These are phyloP conservation scores for Cladophialophora psammophila DNA, from an alignment of 2,329 filamentous ascomycete genomes.

Conservation along the genomic window DNA sequence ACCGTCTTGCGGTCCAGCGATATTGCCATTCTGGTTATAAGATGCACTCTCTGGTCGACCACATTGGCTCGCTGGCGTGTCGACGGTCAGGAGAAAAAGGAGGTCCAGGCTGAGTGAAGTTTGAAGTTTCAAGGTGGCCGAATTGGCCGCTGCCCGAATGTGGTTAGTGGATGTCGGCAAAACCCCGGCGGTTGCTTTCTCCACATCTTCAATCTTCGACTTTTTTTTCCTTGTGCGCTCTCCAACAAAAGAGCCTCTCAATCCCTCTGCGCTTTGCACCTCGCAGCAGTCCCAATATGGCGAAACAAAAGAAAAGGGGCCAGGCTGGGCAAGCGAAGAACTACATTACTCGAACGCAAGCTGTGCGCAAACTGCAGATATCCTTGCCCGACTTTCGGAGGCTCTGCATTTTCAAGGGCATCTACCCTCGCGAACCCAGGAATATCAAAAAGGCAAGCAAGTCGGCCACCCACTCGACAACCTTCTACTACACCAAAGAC, in stretches of 20 bases:
- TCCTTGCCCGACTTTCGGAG: conserved; percentile 96
- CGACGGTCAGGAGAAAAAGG: conserved; percentile 15
- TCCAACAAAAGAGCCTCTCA: neutral
- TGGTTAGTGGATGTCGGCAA: neutral
- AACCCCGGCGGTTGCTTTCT: conserved; percentile 1
- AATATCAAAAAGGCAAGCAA: conserved; percentile 97
- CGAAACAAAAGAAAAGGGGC: conserved; percentile 87
- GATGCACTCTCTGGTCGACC: neutral
- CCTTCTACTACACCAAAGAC: conserved; percentile 91
- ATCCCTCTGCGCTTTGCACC: conserved; percentile 16
- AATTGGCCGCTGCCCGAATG: conserved; percentile 4
- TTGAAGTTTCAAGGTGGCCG: conserved; percentile 17
- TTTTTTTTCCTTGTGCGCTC: conserved; percentile 24
- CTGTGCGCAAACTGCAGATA: conserved; percentile 96
- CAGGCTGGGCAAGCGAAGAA: conserved; percentile 94
- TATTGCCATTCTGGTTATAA: conserved; percentile 49
- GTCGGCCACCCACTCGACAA: conserved; percentile 86
- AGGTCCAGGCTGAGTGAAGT: conserved; percentile 26
- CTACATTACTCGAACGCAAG: conserved; percentile 96
- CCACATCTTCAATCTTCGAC: conserved; percentile 13
- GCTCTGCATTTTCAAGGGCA: conserved; percentile 99
- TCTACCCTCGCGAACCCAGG: conserved; percentile 95
- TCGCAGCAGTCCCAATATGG: conserved; percentile 59
- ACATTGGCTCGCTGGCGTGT: neutral
- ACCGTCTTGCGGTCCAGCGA: conserved; percentile 65